Percentiles rank a stretch among this genome's conserved stretches.
Conservation (phyloP, 1,284 basidiomycete species). For the Microstroma glucosiphilum region DNA sequence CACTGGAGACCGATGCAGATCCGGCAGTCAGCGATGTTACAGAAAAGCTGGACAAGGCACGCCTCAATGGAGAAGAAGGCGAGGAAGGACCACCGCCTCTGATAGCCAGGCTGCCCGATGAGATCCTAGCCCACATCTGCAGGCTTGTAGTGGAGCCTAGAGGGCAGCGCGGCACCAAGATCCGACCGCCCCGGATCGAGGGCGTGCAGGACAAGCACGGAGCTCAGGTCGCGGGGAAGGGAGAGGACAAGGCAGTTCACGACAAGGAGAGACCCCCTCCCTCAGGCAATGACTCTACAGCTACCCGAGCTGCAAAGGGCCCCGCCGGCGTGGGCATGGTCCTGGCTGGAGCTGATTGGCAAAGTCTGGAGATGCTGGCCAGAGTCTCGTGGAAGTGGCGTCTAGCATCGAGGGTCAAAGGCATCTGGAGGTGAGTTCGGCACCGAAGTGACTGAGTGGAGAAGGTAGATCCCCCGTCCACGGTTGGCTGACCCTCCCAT, state of each 20-base stretch:
- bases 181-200: constrained; percentile 14
- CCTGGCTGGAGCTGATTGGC: constrained; percentile 40
- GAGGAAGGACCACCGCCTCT: constrained; percentile 24
- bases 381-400: constrained; percentile 45
- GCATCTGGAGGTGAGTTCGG: constrained; percentile 27
- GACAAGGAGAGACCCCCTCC: background rate
- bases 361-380: constrained; percentile 35
- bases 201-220: background rate
- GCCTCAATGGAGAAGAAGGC: constrained; percentile 17
- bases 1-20: background rate
- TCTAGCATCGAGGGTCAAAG: constrained; percentile 29
- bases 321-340: constrained; percentile 24
- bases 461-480: background rate
- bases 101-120: constrained; percentile 35
- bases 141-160: constrained; percentile 26
- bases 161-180: constrained; percentile 32
- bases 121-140: constrained; percentile 35
- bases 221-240: background rate
- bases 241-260: background rate
- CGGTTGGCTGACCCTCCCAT: background rate
- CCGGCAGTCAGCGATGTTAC: background rate
- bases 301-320: too few relatives aligned
- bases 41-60: background rate
- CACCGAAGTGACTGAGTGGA: background rate
- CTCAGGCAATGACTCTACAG: background rate